Percentiles rank a stretch among this genome's conserved stretches.
These are phyloP conservation scores for Viola pubescens DNA, from an alignment of 441 rosid genomes.

Conservation along the genomic window DNA sequence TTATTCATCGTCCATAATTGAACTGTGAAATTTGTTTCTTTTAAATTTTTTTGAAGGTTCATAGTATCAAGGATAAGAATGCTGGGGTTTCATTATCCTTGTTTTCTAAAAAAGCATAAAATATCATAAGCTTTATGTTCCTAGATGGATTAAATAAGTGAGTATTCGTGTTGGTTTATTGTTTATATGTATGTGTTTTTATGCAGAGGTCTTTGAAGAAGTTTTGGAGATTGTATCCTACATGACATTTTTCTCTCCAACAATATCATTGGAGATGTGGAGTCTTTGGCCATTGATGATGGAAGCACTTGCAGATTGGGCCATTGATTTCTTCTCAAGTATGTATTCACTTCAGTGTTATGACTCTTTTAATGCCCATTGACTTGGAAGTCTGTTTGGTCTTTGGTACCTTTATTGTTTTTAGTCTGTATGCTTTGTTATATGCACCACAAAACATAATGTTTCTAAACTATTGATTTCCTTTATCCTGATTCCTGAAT, in stretches of 20 bases:
- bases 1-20: no score
- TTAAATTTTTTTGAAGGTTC: no score
- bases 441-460: background rate
- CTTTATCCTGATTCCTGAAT: background rate
- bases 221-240: conserved; percentile 92
- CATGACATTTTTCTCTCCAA: conserved; percentile 94
- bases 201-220: conserved; percentile 97
- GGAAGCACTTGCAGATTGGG: conserved; percentile 93
- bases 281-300: conserved; percentile 93
- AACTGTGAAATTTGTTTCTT: no score
- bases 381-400: background rate
- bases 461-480: background rate
- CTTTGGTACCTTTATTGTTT: background rate
- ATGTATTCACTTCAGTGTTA: conserved; percentile 21
- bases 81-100: no score
- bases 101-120: no score
- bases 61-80: no score
- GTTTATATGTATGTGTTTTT: conserved; percentile 2
- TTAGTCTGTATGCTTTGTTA: background rate
- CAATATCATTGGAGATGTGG: conserved; percentile 96
- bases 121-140: no score
- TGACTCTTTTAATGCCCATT: background rate
- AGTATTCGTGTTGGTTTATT: no score
- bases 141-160: no score
- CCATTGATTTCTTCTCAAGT: conserved; percentile 96